phyloP scores from a whole-genome alignment of 176 grass and related monocot species.

The Triticum dicoccoides region DNA sequence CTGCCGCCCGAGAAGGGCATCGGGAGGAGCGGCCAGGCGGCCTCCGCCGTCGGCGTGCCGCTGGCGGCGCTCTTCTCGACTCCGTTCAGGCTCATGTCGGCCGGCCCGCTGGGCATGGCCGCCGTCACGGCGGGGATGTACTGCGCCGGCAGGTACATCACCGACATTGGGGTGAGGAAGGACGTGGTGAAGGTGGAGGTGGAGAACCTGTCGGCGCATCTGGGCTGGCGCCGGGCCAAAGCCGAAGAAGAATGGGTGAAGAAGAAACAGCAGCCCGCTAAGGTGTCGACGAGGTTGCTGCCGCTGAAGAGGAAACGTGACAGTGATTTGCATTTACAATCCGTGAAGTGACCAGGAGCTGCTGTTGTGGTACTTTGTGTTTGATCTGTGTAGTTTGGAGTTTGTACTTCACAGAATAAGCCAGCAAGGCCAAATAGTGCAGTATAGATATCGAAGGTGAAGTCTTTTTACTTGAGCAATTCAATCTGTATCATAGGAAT shows the following conservation, averaged over 20 bases:
- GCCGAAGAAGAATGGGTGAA: conserved; percentile 3
- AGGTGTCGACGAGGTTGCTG: conserved; percentile 11
- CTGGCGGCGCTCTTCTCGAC: conserved; percentile 55
- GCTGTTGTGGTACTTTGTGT: not conserved
- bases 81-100: conserved; percentile 55
- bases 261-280: not conserved
- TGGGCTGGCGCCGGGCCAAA: conserved; percentile 32
- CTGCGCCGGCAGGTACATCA: conserved; percentile 66
- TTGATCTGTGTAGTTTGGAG: conserved; percentile 18
- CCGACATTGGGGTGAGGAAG: conserved; percentile 67
- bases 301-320: conserved; percentile 52
- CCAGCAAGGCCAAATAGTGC: not conserved
- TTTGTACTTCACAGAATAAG: not conserved
- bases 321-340: not conserved
- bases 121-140: conserved; percentile 58
- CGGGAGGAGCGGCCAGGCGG: conserved; percentile 64
- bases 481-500: not conserved
- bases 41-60: conserved; percentile 47
- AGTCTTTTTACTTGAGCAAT: conserved; percentile 4
- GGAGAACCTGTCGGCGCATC: conserved; percentile 50
- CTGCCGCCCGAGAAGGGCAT: conserved; percentile 19
- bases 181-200: conserved; percentile 67
- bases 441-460: conserved; percentile 22
- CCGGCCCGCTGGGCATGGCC: conserved; percentile 55
- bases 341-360: not conserved